A percentile compares a stretch with the other conserved stretches of the same genome.
Evolutionary conservation across 805 yeast genomes (phyloP).

Genomic region (Candida mattraensis): DNA sequence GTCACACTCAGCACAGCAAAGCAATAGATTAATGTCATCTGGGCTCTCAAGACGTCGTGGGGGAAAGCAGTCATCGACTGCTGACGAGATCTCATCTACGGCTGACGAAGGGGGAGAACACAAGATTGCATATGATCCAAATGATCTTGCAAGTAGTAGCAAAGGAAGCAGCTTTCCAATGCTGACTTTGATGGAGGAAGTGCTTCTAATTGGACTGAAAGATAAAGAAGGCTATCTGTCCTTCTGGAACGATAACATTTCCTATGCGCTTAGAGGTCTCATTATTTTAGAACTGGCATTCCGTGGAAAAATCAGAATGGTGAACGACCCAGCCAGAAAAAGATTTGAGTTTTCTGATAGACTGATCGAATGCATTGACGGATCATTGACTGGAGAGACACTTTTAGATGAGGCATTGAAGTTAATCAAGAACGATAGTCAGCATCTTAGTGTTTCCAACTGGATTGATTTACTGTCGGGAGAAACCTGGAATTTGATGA

Average conservation of each 20-base stretch:
- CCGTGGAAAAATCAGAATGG: constrained; percentile 83
- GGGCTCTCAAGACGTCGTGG: constrained; percentile 81
- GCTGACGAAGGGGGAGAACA: constrained; percentile 34
- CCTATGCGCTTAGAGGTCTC: constrained; percentile 94
- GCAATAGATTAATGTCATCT: constrained; percentile 37
- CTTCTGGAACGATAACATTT: constrained; percentile 97
- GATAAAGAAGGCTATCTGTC: constrained; percentile 96
- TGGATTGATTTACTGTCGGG: constrained; percentile 96
- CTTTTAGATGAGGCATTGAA: constrained; percentile 90
- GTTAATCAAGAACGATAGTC: constrained; percentile 82
- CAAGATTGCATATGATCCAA: constrained; percentile 80
- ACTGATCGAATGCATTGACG: constrained; percentile 81
- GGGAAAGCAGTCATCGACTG: constrained; percentile 29
- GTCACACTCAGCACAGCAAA: too few species aligned
- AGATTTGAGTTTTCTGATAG: constrained; percentile 87
- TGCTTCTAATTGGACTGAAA: constrained; percentile 85
- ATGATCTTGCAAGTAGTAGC: constrained; percentile 49
- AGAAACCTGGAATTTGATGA: constrained; percentile 96
- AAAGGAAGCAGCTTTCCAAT: constrained; percentile 54
- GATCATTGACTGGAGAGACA: constrained; percentile 90
- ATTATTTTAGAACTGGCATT: constrained; percentile 89
- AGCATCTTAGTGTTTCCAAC: constrained; percentile 71
- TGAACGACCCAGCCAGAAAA: constrained; percentile 89
- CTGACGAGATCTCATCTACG: constrained; percentile 17
- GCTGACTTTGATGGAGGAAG: constrained; percentile 95